Conservation (phyloP, 148 eudicot species). For the Pharnaceum exiguum region DNA sequence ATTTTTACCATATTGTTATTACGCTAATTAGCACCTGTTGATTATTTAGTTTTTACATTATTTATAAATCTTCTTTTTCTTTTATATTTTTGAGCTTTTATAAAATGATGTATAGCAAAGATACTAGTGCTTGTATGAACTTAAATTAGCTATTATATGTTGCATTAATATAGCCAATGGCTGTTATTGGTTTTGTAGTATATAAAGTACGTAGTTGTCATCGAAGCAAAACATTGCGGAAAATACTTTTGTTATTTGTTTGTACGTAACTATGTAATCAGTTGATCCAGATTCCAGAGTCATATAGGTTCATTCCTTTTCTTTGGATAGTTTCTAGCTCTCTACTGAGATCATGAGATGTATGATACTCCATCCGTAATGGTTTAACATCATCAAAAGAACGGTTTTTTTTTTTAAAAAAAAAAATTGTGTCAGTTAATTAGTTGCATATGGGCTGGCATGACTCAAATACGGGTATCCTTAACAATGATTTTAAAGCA, state of each 20-base stretch:
- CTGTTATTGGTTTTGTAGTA: slow-evolving; percentile 20
- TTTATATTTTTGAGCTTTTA: slow-evolving; percentile 17
- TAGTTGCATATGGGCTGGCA: too few species aligned
- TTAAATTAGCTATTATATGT: slow-evolving; percentile 15
- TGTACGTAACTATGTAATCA: background rate
- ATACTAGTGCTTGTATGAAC: slow-evolving; percentile 6
- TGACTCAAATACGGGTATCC: too few species aligned
- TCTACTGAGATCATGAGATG: background rate
- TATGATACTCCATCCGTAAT: background rate
- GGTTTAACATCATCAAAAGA: too few species aligned
- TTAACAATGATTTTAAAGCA: too few species aligned
- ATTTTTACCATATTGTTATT: background rate
- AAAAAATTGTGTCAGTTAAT: too few species aligned
- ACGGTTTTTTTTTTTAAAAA: too few species aligned
- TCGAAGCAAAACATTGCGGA: background rate
- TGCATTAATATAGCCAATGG: slow-evolving; percentile 11
- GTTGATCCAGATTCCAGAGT: too few species aligned
- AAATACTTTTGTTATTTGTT: background rate
- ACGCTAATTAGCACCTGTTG: slow-evolving; percentile 10
- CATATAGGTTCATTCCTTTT: background rate
- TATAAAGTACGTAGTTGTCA: background rate
- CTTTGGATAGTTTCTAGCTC: background rate
- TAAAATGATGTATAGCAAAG: slow-evolving; percentile 27
- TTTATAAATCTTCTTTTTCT: background rate
- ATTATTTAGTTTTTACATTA: background rate